phyloP scores from a whole-genome alignment of 1,284 basidiomycete genomes.

The Neolentinus lepideus region DNA sequence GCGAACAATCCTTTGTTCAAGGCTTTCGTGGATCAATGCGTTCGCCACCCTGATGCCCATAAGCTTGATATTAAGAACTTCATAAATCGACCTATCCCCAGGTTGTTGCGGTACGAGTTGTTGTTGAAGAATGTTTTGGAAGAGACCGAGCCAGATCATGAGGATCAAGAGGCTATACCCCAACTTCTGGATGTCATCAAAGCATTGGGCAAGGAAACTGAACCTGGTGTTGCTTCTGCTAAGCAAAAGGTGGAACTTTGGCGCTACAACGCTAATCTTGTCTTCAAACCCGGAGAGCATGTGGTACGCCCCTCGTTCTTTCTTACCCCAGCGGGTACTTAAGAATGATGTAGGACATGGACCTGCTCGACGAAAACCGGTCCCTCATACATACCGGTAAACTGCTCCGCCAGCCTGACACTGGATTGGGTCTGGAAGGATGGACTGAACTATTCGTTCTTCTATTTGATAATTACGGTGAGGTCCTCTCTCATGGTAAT shows the following conservation, averaged over 20 bases:
- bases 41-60: slow-evolving; percentile 69
- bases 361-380: slow-evolving; percentile 76
- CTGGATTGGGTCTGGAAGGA: slow-evolving; percentile 70
- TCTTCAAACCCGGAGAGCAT: slow-evolving; percentile 73
- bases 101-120: slow-evolving; percentile 84
- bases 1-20: slow-evolving; percentile 75
- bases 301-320: slow-evolving; percentile 45
- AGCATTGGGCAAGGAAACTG: slow-evolving; percentile 75
- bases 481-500: slow-evolving; percentile 21
- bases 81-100: slow-evolving; percentile 83
- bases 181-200: slow-evolving; percentile 84
- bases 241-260: slow-evolving; percentile 86
- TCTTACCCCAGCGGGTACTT: neutral
- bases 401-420: slow-evolving; percentile 79
- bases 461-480: slow-evolving; percentile 90
- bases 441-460: slow-evolving; percentile 86
- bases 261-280: slow-evolving; percentile 73
- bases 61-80: slow-evolving; percentile 84
- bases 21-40: slow-evolving; percentile 74
- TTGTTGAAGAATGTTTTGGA: slow-evolving; percentile 77
- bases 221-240: slow-evolving; percentile 77
- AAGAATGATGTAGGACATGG: slow-evolving; percentile 66
- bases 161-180: slow-evolving; percentile 74
- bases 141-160: slow-evolving; percentile 64
- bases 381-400: slow-evolving; percentile 80